Conservation (phyloP, 129 eudicot genomes). For the Saussurea involucrata region DNA sequence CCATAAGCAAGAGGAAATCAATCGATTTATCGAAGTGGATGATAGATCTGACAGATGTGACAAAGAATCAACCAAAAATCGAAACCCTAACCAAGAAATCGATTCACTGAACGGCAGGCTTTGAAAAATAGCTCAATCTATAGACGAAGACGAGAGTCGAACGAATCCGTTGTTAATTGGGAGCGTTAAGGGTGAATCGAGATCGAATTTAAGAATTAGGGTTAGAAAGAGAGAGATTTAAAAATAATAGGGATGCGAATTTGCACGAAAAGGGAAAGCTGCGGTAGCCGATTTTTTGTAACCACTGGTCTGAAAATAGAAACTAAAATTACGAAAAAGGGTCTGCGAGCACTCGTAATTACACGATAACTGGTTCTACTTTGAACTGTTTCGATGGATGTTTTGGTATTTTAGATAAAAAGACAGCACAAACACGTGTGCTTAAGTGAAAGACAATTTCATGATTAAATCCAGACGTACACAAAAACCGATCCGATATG, state of each 20-base stretch:
- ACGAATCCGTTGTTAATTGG: slow-evolving; percentile 21
- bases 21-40: slow-evolving; percentile 4
- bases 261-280: slow-evolving; percentile 27
- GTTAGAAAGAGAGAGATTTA: slow-evolving; percentile 12
- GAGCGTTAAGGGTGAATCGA: slow-evolving; percentile 4
- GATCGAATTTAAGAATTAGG: slow-evolving; percentile 32
- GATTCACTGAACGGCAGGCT: slow-evolving; percentile 21
- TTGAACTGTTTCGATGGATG: background rate
- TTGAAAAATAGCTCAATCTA: slow-evolving; percentile 32
- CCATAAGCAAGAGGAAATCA: background rate
- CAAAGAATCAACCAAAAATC: background rate
- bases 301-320: slow-evolving; percentile 25
- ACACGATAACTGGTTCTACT: background rate
- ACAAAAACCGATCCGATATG: background rate
- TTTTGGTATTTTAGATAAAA: background rate
- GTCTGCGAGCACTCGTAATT: slow-evolving; percentile 10
- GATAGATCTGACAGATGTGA: slow-evolving; percentile 32
- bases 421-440: slow-evolving; percentile 6
- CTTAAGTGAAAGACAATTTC: background rate
- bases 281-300: slow-evolving; percentile 27
- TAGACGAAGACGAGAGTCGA: slow-evolving; percentile 30
- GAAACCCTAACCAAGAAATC: slow-evolving; percentile 45
- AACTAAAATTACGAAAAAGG: slow-evolving; percentile 22
- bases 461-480: background rate
- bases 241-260: slow-evolving; percentile 13